These are phyloP conservation scores for Brassica incana DNA, from an alignment of 345 rosid genomes.

Conservation along the genomic window DNA sequence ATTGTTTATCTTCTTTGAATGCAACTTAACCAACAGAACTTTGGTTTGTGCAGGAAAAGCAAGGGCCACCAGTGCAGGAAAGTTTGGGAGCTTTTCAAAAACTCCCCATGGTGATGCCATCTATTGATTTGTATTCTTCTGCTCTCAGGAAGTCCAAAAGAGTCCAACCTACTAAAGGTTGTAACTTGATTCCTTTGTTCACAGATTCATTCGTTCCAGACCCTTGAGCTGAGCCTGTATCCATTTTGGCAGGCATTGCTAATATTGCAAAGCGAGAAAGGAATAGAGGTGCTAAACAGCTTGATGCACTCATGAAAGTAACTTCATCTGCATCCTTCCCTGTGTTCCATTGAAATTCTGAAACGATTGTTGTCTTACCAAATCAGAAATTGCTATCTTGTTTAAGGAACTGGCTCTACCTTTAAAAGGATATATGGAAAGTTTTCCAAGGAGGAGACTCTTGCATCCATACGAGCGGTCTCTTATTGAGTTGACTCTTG, in stretches of 20 bases:
- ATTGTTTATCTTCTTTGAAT: too few species aligned
- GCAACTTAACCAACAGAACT: too few species aligned
- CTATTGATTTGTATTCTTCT: constrained; percentile 72
- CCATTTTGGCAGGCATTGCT: constrained; percentile 61
- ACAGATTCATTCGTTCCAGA: not conserved
- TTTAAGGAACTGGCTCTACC: constrained; percentile 83
- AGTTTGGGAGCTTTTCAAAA: constrained; percentile 88
- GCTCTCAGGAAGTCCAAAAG: constrained; percentile 75
- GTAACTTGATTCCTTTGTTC: not conserved
- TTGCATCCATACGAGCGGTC: constrained; percentile 93
- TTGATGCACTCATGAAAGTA: constrained; percentile 96
- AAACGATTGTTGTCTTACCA: not conserved
- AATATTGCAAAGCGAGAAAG: constrained; percentile 91
- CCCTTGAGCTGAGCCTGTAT: not conserved
- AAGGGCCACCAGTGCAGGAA: constrained; percentile 36
- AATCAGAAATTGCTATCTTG: not conserved
- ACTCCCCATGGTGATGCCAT: constrained; percentile 94
- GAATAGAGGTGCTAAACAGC: constrained; percentile 93
- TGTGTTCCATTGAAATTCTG: too few species aligned
- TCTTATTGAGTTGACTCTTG: constrained; percentile 85
- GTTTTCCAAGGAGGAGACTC: constrained; percentile 64
- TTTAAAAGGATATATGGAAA: constrained; percentile 62
- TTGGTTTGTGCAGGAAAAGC: constrained; percentile 55
- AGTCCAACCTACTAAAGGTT: constrained; percentile 79
- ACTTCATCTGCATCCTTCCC: constrained; percentile 6